Percentiles rank a stretch among this genome's conserved stretches.
Evolutionary conservation across 1,284 basidiomycete species (phyloP).

Genomic region (Fomes fomentarius): DNA sequence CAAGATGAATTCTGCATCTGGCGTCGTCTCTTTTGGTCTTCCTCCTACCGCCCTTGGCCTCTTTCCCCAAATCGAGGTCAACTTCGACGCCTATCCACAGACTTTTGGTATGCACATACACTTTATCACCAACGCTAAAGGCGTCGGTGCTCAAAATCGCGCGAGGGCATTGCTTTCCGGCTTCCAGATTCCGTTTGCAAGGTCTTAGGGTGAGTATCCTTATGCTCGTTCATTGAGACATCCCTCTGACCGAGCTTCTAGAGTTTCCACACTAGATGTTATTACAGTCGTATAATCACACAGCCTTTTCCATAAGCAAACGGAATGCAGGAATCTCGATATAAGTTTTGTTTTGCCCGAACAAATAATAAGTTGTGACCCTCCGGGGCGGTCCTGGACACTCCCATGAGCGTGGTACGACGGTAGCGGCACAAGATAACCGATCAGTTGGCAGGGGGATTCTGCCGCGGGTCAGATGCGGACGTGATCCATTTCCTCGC

Average conservation of each 20-base stretch:
- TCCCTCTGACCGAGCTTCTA: too few species aligned
- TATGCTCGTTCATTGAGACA: neutral
- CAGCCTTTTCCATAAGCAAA: neutral
- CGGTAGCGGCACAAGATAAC: too few species aligned
- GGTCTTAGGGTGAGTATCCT: constrained; percentile 39
- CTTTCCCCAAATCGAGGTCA: constrained; percentile 95
- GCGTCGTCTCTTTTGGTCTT: constrained; percentile 90
- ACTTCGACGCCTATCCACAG: constrained; percentile 85
- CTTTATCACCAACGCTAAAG: constrained; percentile 85
- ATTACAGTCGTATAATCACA: neutral
- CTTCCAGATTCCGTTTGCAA: constrained; percentile 84
- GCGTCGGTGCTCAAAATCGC: constrained; percentile 84
- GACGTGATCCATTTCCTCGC: too few species aligned
- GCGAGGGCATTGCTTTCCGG: constrained; percentile 86
- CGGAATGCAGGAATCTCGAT: neutral
- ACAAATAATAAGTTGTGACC: neutral
- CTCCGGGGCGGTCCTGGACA: too few species aligned
- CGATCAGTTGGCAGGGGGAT: too few species aligned
- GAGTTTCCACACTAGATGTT: too few species aligned
- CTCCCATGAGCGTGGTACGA: too few species aligned
- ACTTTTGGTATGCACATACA: constrained; percentile 90
- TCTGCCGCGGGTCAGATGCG: too few species aligned
- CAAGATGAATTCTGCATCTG: constrained; percentile 79
- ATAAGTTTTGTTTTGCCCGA: neutral
- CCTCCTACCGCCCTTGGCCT: constrained; percentile 84